These are phyloP conservation scores for Mrakia frigida DNA, from an alignment of 768 basidiomycete genomes.

Conservation along the genomic window DNA sequence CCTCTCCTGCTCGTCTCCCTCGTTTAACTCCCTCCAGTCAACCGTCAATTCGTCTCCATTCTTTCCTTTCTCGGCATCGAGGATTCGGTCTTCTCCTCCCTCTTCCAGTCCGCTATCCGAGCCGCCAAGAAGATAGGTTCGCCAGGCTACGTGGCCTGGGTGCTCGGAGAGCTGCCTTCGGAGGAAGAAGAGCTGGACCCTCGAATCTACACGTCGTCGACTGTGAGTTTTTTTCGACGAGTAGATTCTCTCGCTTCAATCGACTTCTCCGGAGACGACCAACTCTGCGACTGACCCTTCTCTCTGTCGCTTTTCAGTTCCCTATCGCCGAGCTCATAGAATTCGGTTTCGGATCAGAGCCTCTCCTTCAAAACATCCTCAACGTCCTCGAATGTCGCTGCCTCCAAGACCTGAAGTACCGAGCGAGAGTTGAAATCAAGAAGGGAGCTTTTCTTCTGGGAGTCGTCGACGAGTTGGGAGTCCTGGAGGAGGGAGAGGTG, in stretches of 20 bases:
- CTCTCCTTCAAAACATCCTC: constrained; percentile 40
- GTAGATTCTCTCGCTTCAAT: too few species aligned
- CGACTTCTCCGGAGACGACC: too few species aligned
- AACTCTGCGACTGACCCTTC: too few species aligned
- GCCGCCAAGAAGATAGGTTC: constrained; percentile 1
- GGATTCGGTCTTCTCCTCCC: constrained; percentile 37
- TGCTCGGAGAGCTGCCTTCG: not conserved
- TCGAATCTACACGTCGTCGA: not conserved
- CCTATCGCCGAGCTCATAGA: constrained; percentile 38
- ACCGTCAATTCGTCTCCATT: too few species aligned
- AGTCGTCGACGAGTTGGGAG: constrained; percentile 41
- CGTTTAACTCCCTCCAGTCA: too few species aligned
- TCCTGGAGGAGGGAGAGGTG: constrained; percentile 41
- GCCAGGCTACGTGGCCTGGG: not conserved
- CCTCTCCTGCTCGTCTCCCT: too few species aligned
- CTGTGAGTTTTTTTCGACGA: not conserved
- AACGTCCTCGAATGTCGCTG: constrained; percentile 40
- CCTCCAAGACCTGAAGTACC: constrained; percentile 43
- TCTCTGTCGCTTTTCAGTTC: constrained; percentile 35
- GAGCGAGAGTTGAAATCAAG: constrained; percentile 39
- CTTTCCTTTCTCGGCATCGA: constrained; percentile 41
- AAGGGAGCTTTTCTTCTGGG: constrained; percentile 43
- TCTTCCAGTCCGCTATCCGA: constrained; percentile 40
- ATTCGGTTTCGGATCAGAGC: constrained; percentile 40
- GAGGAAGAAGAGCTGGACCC: constrained; percentile 2